Percentiles rank a stretch among this genome's conserved stretches.
phyloP scores from a whole-genome alignment of 2,329 filamentous ascomycete genomes.

The Hypoxylon sp. region DNA sequence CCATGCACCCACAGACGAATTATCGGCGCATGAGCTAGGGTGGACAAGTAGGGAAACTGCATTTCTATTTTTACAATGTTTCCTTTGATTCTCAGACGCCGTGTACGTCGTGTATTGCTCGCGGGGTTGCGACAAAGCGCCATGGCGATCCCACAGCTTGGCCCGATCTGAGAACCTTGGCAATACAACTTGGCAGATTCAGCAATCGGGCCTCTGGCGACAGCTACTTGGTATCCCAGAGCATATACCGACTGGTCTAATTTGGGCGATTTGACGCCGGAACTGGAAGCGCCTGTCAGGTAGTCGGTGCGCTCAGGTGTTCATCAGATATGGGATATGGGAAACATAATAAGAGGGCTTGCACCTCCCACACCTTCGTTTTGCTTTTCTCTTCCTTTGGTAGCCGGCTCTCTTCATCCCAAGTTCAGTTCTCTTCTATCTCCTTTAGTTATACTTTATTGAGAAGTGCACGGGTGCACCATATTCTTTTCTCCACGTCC shows the following conservation, averaged over 20 bases:
- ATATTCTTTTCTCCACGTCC: conserved; percentile 26
- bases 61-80: conserved; percentile 11
- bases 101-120: conserved; percentile 10
- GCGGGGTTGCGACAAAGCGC: conserved; percentile 38
- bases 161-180: conserved; percentile 49
- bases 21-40: conserved; percentile 16
- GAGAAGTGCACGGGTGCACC: conserved; percentile 51
- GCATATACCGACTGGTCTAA: conserved; percentile 11
- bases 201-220: conserved; percentile 5
- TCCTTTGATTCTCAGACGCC: conserved; percentile 22
- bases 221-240: conserved; percentile 31
- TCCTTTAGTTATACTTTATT: conserved; percentile 13
- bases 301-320: conserved; percentile 15
- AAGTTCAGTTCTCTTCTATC: conserved; percentile 33
- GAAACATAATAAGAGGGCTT: conserved; percentile 26
- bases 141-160: conserved; percentile 50
- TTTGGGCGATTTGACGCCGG: conserved; percentile 8
- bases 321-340: conserved; percentile 30
- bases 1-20: neutral
- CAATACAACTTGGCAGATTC: conserved; percentile 39
- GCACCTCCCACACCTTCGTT: conserved; percentile 21
- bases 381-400: conserved; percentile 35
- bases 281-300: conserved; percentile 3
- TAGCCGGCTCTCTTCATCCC: conserved; percentile 37
- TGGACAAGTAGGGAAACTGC: neutral